phyloP scores from a whole-genome alignment of 805 yeast species.

The Ogataea pignaliae region DNA sequence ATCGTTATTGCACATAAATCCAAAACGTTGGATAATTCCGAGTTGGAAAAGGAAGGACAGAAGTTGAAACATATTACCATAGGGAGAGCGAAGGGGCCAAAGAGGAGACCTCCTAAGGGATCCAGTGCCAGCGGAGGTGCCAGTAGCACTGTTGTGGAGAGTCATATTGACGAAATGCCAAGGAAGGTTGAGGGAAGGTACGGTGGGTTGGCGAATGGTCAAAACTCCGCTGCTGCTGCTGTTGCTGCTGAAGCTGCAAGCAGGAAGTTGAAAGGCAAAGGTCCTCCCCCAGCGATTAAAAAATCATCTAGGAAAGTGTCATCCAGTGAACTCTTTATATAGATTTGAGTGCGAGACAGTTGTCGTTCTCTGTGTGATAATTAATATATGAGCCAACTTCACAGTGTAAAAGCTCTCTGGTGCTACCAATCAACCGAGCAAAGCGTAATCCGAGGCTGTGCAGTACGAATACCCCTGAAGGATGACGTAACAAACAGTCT shows the following conservation, averaged over 20 bases:
- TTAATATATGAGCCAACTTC: neutral
- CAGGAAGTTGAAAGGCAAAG: conserved; percentile 6
- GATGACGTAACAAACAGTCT: no score
- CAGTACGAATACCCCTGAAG: no score
- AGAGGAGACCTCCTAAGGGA: conserved; percentile 40
- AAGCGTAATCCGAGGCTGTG: no score
- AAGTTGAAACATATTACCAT: conserved; percentile 43
- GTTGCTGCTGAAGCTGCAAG: neutral
- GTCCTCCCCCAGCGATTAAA: conserved; percentile 25
- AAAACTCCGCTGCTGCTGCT: neutral
- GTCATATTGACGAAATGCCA: neutral
- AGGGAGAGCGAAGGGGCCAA: conserved; percentile 47
- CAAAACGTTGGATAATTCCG: conserved; percentile 15
- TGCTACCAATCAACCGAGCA: no score
- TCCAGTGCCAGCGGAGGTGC: neutral
- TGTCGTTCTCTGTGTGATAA: neutral
- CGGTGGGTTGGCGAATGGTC: neutral
- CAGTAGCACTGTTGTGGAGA: neutral
- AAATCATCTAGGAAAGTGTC: conserved; percentile 27
- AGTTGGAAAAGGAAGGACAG: conserved; percentile 18
- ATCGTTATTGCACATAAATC: conserved; percentile 5
- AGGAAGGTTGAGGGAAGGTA: neutral
- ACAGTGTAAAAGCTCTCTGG: neutral
- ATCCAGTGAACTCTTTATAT: conserved; percentile 22
- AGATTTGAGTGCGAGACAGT: neutral